Evolutionary conservation across 805 yeast species (phyloP), one percentile per base, ranked within the genome.

Genomic region (Tetrapisispora arboricola): DNA sequence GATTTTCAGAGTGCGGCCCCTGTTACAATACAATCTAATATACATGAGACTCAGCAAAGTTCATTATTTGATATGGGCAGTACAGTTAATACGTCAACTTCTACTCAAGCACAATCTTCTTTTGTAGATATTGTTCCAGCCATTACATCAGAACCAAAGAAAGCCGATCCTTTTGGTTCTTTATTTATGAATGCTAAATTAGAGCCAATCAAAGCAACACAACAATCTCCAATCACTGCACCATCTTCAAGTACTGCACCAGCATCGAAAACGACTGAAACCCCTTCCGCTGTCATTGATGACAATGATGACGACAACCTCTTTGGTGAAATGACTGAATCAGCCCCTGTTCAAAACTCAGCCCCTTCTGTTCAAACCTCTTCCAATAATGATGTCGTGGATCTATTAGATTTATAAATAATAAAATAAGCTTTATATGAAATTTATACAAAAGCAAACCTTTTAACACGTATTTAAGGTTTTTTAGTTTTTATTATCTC

Each of bases 1-100:
- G 92, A 83, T 49, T 83, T 83, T 70, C 90, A 83, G 60, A 63
- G 70, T 44, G 82, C 86, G 11, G 76, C 73, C 4, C 78, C 81
- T 8, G 61, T 64, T 15, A 13, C 45, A 39, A 18, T 43, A 43
- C 18, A 40, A 33, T 4, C 22, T 21, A 6, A 16, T 9, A 35
- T 24, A n/a, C 38, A 37, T 16, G 17, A 39, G 38, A 38, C 60
- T 6, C n/a, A 15, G 12, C 37, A 34, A 34, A 49, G 48, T 41
- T 64, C 61, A 34, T 48, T 66, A 9, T 55, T 66, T 20, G 61
- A 59, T 38, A 46, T 66, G 11, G 50, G 64, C 34, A 50, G 54
- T 17, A 48, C 60, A 8, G 53, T 60, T 37, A 9, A 52, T 37
- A 37, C 53, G 36, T 38, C 59, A 40, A 17, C 21, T 17, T n/a